Evolutionary conservation across 2,329 filamentous ascomycete genomes (phyloP).

Genomic region (Neospermospora avenae): DNA sequence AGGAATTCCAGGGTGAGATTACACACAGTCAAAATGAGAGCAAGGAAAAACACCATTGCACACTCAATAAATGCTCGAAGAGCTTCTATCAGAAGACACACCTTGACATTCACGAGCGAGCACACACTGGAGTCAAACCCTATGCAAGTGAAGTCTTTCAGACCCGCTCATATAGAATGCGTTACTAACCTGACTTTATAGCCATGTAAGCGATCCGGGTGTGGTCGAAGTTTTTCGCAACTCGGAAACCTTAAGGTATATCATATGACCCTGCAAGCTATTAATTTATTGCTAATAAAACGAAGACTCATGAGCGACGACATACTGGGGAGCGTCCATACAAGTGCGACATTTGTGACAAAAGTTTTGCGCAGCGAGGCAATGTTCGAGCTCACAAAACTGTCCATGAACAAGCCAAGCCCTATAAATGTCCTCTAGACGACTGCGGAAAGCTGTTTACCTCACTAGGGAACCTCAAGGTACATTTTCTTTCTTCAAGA

Average conservation of each 20-base stretch:
- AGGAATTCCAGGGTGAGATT: no score
- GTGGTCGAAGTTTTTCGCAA: constrained; percentile 81
- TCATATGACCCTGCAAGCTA: not conserved
- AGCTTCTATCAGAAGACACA: no score
- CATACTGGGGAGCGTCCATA: constrained; percentile 88
- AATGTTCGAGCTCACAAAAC: constrained; percentile 82
- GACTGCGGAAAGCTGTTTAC: constrained; percentile 86
- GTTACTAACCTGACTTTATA: no score
- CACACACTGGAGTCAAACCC: no score
- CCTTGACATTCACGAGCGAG: no score
- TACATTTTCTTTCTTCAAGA: constrained; percentile 33
- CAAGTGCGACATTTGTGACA: constrained; percentile 73
- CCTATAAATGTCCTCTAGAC: constrained; percentile 77
- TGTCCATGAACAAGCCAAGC: constrained; percentile 74
- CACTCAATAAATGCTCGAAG: no score
- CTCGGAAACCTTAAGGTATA: constrained; percentile 81
- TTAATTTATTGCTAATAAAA: constrained; percentile 35
- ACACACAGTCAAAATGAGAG: no score
- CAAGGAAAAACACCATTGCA: no score
- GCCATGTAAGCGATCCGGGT: no score
- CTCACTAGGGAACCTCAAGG: constrained; percentile 89
- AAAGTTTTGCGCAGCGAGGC: constrained; percentile 79
- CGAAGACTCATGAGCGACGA: constrained; percentile 82
- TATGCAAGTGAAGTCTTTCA: no score
- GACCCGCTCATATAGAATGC: no score